Evolutionary conservation across 352 stramenopile genomes (phyloP).

Genomic region (Phytophthora fragariae): DNA sequence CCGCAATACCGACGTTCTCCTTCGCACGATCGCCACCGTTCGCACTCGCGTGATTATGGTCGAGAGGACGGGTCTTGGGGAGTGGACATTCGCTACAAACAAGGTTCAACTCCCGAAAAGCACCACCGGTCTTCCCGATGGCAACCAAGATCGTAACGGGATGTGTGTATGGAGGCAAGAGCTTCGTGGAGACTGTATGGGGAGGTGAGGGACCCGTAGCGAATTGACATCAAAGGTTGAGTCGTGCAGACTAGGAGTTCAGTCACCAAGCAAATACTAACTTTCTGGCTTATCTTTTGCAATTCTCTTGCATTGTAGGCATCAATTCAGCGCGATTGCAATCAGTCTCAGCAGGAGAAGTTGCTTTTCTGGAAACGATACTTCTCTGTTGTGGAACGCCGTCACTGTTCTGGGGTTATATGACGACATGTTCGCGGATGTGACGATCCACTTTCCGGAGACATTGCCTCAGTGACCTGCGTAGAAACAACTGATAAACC

Average conservation of each 20-base stretch:
- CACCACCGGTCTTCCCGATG: constrained; percentile 40
- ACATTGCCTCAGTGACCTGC: background rate
- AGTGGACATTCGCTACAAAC: constrained; percentile 26
- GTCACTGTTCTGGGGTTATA: background rate
- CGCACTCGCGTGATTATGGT: constrained; percentile 31
- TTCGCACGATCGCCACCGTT: constrained; percentile 30
- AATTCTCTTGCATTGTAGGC: background rate
- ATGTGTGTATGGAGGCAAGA: background rate
- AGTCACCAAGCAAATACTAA: background rate
- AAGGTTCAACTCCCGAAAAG: constrained; percentile 26
- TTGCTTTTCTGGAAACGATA: background rate
- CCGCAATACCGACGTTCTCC: constrained; percentile 29
- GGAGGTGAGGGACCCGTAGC: background rate
- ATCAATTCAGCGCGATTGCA: background rate
- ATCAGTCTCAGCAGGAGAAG: background rate
- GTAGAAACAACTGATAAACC: background rate
- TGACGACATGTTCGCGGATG: background rate
- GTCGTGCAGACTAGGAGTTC: background rate
- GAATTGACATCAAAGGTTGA: background rate
- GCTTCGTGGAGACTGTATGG: background rate
- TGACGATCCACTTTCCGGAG: background rate
- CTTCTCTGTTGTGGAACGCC: background rate
- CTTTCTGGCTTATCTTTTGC: background rate
- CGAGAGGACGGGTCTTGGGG: constrained; percentile 26
- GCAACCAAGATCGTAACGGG: constrained; percentile 37